A percentile compares a stretch with the other conserved stretches of the same genome.
phyloP scores from a whole-genome alignment of 2,329 filamentous ascomycete genomes.

The Akanthomyces lecanii region DNA sequence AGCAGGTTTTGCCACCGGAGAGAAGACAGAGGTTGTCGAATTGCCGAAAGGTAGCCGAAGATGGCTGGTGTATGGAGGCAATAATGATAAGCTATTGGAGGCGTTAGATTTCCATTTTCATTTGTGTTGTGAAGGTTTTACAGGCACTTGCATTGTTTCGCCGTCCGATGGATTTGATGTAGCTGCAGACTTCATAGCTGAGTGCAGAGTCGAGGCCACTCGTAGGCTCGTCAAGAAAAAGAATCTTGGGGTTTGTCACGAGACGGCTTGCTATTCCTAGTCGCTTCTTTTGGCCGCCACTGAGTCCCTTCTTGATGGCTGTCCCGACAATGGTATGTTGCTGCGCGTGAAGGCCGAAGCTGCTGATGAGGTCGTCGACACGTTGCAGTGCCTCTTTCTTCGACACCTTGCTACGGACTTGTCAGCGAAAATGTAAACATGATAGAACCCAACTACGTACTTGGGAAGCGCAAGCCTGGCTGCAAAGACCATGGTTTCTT shows the following conservation, averaged over 20 bases:
- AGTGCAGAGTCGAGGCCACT: conserved; percentile 77
- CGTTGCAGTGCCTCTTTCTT: conserved; percentile 56
- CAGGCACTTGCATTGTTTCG: conserved; percentile 54
- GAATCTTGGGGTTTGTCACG: conserved; percentile 72
- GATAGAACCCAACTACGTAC: neutral
- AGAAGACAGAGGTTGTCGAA: conserved; percentile 78
- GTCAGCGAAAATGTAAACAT: neutral
- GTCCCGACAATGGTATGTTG: conserved; percentile 73
- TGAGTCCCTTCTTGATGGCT: conserved; percentile 76
- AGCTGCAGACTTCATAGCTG: conserved; percentile 71
- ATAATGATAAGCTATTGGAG: conserved; percentile 63
- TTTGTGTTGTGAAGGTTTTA: neutral
- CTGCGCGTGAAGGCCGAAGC: conserved; percentile 70
- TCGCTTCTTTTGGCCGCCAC: conserved; percentile 78
- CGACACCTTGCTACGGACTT: conserved; percentile 29
- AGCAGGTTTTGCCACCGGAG: conserved; percentile 65
- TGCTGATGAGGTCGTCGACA: conserved; percentile 61
- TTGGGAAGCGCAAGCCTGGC: conserved; percentile 54
- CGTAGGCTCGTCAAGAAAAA: conserved; percentile 82
- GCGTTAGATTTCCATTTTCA: neutral
- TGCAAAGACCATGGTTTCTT: conserved; percentile 75
- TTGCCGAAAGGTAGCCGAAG: conserved; percentile 70
- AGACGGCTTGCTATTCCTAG: conserved; percentile 77
- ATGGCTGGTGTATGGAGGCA: conserved; percentile 82
- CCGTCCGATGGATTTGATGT: conserved; percentile 62